phyloP scores from a whole-genome alignment of 352 stramenopile genomes.

The Pythium myriotylum region DNA sequence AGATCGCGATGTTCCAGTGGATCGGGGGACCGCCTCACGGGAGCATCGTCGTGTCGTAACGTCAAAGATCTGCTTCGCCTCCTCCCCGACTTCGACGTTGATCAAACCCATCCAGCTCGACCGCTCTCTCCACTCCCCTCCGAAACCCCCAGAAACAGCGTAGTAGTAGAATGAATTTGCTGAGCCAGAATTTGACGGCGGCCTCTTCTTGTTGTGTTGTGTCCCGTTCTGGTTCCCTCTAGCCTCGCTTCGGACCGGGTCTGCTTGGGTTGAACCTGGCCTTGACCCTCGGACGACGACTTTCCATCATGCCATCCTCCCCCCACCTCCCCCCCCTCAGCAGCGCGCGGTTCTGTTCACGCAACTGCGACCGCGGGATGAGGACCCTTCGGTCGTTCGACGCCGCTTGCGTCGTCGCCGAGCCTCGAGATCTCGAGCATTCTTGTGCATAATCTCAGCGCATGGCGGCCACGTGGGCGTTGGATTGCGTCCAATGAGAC shows the following conservation, averaged over 20 bases:
- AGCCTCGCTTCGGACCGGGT: not conserved
- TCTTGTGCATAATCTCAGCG: constrained; percentile 4
- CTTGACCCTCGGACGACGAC: no score
- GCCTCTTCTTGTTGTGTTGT: constrained; percentile 10
- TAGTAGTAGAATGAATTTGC: constrained; percentile 36
- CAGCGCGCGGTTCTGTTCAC: no score
- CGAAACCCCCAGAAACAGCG: constrained; percentile 31
- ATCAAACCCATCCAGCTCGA: constrained; percentile 17
- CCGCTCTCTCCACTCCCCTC: constrained; percentile 14
- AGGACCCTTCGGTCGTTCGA: no score
- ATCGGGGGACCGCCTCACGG: no score
- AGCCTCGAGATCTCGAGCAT: constrained; percentile 3
- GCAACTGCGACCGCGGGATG: no score
- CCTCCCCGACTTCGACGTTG: not conserved
- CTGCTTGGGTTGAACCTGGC: no score
- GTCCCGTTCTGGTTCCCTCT: not conserved
- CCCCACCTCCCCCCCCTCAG: no score
- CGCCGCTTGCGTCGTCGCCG: no score
- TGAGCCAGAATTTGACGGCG: constrained; percentile 24
- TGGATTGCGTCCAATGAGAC: constrained; percentile 19
- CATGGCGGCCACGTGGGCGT: constrained; percentile 26
- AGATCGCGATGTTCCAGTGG: not conserved
- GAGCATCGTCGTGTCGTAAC: no score
- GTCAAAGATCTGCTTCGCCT: no score
- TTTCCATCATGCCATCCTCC: no score